A percentile compares a stretch with the other conserved stretches of the same genome.
Conservation (phyloP, 2,329 filamentous ascomycete species). For the Sarocladiaceae sp. region DNA sequence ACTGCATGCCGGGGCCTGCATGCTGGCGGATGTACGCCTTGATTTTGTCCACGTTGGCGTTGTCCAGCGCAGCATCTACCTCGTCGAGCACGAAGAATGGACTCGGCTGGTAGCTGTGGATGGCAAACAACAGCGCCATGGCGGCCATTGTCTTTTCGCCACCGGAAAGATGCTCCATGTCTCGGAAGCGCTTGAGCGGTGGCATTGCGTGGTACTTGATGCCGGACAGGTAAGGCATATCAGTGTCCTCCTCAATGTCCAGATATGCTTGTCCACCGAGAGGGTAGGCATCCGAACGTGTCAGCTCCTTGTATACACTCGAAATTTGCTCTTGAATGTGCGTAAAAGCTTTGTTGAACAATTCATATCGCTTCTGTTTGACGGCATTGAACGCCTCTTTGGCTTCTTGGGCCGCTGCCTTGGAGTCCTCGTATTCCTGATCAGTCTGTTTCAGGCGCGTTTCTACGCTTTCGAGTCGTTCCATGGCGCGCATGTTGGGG, state of each 20-base stretch:
- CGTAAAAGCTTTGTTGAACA: conserved; percentile 91
- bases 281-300: conserved; percentile 81
- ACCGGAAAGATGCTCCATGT: conserved; percentile 97
- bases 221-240: conserved; percentile 89
- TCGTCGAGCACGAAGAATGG: conserved; percentile 98
- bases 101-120: conserved; percentile 90
- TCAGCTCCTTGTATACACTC: conserved; percentile 91
- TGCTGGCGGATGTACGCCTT: conserved; percentile 95
- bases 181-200: conserved; percentile 92
- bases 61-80: conserved; percentile 96
- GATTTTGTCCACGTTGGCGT: conserved; percentile 92
- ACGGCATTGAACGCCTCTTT: conserved; percentile 79
- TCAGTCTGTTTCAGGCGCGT: conserved; percentile 76
- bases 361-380: conserved; percentile 74
- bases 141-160: conserved; percentile 99
- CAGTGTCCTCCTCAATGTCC: conserved; percentile 88
- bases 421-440: conserved; percentile 82
- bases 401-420: conserved; percentile 63
- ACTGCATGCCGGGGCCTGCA: conserved; percentile 95
- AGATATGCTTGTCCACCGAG: conserved; percentile 86
- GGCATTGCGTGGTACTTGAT: conserved; percentile 99
- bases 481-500: conserved; percentile 92
- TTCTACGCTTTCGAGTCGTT: conserved; percentile 82
- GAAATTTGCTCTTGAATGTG: conserved; percentile 95
- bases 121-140: conserved; percentile 89